A percentile compares a stretch with the other conserved stretches of the same genome.
phyloP scores from a whole-genome alignment of 2,329 filamentous ascomycete genomes.

The Talaromyces sp. region DNA sequence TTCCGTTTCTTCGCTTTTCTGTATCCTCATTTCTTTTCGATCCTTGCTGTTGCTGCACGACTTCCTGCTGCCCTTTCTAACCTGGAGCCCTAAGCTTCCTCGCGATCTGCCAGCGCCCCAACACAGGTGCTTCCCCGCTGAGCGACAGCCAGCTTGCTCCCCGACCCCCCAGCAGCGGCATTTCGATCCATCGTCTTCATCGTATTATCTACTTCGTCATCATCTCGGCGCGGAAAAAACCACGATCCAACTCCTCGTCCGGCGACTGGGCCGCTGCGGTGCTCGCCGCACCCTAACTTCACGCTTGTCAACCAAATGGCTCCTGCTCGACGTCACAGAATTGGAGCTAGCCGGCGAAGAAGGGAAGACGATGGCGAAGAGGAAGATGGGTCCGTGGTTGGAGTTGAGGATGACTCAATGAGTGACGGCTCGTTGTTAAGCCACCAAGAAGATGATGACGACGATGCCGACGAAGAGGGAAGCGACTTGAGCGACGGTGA shows the following conservation, averaged over 20 bases:
- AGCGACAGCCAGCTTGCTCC: neutral
- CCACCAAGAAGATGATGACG: slow-evolving; percentile 49
- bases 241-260: slow-evolving; percentile 3
- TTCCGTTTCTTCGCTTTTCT: neutral
- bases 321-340: slow-evolving; percentile 36
- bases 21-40: neutral
- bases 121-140: neutral
- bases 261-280: slow-evolving; percentile 10
- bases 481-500: slow-evolving; percentile 54
- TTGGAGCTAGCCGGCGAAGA: slow-evolving; percentile 41
- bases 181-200: neutral
- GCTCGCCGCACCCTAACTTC: neutral
- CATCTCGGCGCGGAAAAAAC: neutral
- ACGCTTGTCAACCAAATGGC: slow-evolving; percentile 30
- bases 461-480: slow-evolving; percentile 56
- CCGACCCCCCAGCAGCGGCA: neutral
- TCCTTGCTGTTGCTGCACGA: neutral
- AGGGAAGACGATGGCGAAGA: slow-evolving; percentile 47
- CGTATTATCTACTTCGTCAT: neutral
- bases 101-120: neutral
- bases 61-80: neutral
- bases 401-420: slow-evolving; percentile 57
- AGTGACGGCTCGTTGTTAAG: slow-evolving; percentile 57
- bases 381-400: slow-evolving; percentile 45
- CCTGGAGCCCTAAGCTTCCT: neutral